These are phyloP conservation scores for Atalantia buxifolia DNA, from an alignment of 345 rosid species.

Conservation along the genomic window DNA sequence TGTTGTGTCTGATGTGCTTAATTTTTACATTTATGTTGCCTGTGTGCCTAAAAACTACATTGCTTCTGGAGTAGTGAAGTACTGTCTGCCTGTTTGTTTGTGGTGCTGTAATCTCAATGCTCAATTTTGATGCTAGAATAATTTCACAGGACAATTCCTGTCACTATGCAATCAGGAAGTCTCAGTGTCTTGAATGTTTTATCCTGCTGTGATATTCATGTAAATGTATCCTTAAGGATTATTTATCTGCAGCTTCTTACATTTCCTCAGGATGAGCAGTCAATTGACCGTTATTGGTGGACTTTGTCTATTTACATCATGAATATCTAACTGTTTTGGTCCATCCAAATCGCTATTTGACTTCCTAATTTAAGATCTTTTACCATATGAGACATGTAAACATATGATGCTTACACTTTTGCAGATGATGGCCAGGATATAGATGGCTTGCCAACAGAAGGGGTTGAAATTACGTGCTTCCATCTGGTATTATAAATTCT, in stretches of 20 bases:
- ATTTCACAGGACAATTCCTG: neutral
- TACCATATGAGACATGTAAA: neutral
- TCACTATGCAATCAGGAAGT: neutral
- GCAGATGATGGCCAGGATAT: slow-evolving; percentile 67
- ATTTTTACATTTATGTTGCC: neutral
- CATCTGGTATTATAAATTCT: slow-evolving; percentile 52
- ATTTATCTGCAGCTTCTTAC: neutral
- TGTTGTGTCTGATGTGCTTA: neutral
- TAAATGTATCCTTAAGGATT: neutral
- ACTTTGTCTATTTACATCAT: neutral
- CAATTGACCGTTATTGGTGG: neutral
- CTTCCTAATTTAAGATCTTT: neutral
- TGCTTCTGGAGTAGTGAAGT: neutral
- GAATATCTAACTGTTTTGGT: neutral
- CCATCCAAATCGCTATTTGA: neutral
- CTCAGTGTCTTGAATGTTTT: neutral
- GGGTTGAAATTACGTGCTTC: slow-evolving; percentile 83
- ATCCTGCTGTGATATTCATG: neutral
- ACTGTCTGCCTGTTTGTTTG: neutral
- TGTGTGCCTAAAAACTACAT: neutral
- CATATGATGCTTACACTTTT: slow-evolving; percentile 19
- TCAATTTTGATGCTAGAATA: neutral
- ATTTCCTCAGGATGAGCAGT: neutral
- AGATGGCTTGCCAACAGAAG: slow-evolving; percentile 91
- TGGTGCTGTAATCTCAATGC: neutral